These are phyloP conservation scores for Dillenia turbinata DNA, from an alignment of 164 flowering plant genomes.

Conservation along the genomic window DNA sequence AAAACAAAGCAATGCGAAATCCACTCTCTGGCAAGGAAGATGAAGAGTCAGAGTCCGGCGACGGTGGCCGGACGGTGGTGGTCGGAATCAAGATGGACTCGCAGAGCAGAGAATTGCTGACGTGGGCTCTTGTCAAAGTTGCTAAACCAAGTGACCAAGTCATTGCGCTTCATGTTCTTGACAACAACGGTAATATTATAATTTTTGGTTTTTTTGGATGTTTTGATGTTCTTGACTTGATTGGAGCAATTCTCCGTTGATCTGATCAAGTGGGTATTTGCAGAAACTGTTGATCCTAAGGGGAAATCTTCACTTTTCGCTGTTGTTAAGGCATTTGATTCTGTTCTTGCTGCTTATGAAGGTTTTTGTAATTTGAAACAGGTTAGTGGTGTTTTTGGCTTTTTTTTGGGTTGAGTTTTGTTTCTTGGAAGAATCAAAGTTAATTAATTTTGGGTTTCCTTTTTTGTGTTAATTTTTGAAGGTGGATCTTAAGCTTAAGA, in stretches of 20 bases:
- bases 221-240: neutral
- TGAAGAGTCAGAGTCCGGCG: neutral
- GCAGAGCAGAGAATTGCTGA: conserved; percentile 72
- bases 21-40: conserved; percentile 12
- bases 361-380: conserved; percentile 97
- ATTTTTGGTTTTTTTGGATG: neutral
- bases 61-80: conserved; percentile 56
- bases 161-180: conserved; percentile 78
- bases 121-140: conserved; percentile 89
- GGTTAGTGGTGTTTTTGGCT: conserved; percentile 28
- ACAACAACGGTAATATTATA: conserved; percentile 34
- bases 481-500: conserved; percentile 93
- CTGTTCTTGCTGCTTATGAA: conserved; percentile 86
- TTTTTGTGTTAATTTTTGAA: conserved; percentile 20
- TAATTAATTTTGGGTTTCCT: neutral
- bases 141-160: conserved; percentile 82
- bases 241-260: neutral
- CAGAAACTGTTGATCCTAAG: conserved; percentile 30
- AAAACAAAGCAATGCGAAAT: neutral
- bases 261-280: conserved; percentile 2
- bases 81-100: conserved; percentile 82
- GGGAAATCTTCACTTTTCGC: conserved; percentile 65
- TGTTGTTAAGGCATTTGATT: conserved; percentile 78
- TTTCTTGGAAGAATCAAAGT: neutral
- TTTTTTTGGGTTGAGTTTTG: no score